These are phyloP conservation scores for Lipomyces yamadae DNA, from an alignment of 805 yeast genomes.

Conservation along the genomic window DNA sequence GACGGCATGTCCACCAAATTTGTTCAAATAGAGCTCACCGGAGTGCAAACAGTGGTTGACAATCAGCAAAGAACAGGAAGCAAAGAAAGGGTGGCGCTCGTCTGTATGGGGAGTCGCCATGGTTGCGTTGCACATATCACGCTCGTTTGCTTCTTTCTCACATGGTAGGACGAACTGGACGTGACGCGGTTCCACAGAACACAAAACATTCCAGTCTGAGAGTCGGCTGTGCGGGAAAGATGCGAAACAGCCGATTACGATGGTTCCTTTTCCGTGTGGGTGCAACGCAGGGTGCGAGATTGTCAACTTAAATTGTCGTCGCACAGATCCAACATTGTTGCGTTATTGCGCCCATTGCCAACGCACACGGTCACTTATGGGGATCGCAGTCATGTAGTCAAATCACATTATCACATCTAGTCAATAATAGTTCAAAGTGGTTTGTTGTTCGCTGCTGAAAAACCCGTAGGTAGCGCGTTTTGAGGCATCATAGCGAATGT, in stretches of 20 bases:
- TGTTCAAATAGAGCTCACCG: not conserved
- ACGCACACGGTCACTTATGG: too few relatives aligned
- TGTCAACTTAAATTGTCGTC: not conserved
- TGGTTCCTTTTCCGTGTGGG: not conserved
- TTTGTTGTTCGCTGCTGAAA: too few relatives aligned
- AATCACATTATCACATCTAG: too few relatives aligned
- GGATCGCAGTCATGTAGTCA: too few relatives aligned
- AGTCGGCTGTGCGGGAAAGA: not conserved
- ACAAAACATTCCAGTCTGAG: not conserved
- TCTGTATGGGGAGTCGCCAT: not conserved
- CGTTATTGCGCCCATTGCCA: too few relatives aligned
- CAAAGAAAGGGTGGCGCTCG: not conserved
- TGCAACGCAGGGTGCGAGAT: not conserved
- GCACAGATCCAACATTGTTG: too few relatives aligned
- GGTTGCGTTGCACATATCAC: not conserved
- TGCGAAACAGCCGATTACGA: not conserved
- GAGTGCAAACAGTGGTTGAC: not conserved
- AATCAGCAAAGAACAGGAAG: not conserved
- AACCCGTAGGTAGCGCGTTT: too few relatives aligned
- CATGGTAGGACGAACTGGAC: not conserved
- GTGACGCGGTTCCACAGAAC: not conserved
- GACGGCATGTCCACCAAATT: not conserved
- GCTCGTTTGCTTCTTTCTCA: not conserved
- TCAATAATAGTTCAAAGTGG: too few relatives aligned
- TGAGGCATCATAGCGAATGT: too few relatives aligned